phyloP scores from a whole-genome alignment of 2,329 filamentous ascomycete species.

The Didymella keratinophila region DNA sequence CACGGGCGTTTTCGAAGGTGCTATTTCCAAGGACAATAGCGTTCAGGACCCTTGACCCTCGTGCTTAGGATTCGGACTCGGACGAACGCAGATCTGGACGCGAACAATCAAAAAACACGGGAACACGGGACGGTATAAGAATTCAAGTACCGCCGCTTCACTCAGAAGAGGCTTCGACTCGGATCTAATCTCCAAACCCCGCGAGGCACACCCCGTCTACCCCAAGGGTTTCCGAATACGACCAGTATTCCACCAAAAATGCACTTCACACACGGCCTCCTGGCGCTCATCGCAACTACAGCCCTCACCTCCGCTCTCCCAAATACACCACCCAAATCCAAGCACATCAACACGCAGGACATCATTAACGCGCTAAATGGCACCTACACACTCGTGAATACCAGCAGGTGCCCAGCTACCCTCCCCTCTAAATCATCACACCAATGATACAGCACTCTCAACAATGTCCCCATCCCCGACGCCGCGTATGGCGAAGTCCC shows the following conservation, averaged over 20 bases:
- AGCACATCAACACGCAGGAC: conserved; percentile 5
- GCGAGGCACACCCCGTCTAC: too few species aligned
- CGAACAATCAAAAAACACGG: background rate
- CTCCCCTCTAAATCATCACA: too few species aligned
- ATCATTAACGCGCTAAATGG: conserved; percentile 35
- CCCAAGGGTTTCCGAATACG: background rate
- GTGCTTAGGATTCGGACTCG: background rate
- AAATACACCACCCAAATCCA: conserved; percentile 3
- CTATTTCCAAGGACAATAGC: too few species aligned
- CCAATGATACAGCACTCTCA: conserved; percentile 31
- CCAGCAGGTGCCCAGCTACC: conserved; percentile 13
- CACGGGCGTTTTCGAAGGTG: background rate
- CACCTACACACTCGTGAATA: conserved; percentile 38
- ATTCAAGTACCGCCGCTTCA: background rate
- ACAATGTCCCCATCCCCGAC: conserved; percentile 33
- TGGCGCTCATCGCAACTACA: conserved; percentile 6
- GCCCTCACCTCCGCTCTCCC: conserved; percentile 17
- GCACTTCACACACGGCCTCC: conserved; percentile 1
- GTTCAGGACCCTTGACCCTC: background rate
- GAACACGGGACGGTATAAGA: conserved; percentile 3
- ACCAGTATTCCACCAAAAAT: background rate
- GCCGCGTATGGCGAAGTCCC: conserved; percentile 31
- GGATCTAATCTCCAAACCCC: background rate
- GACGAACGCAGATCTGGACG: background rate
- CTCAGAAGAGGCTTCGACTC: background rate